Evolutionary conservation across 805 yeast species (phyloP).

Genomic region (Myxozyma kluyveri): DNA sequence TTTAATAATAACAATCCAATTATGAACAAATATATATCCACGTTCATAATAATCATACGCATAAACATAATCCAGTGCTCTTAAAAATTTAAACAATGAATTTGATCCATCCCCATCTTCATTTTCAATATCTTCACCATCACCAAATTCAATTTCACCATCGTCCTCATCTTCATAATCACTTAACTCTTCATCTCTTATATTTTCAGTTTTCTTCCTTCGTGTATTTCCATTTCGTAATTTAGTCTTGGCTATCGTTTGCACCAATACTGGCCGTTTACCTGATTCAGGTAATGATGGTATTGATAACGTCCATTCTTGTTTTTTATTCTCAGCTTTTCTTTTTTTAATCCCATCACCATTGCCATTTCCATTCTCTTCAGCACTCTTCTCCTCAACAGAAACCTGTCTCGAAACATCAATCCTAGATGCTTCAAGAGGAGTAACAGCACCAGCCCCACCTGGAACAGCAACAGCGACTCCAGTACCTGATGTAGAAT

Average conservation of each 20-base stretch:
- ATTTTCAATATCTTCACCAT: background rate
- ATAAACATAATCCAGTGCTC: constrained; percentile 26
- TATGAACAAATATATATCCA: constrained; percentile 21
- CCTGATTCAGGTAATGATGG: constrained; percentile 44
- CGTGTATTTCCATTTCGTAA: background rate
- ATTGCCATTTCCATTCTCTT: background rate
- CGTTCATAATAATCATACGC: constrained; percentile 23
- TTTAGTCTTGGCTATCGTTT: constrained; percentile 10
- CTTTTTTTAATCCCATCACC: background rate
- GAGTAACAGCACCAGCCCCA: constrained; percentile 11
- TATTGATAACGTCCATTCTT: constrained; percentile 36
- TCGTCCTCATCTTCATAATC: background rate
- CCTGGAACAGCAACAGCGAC: constrained; percentile 2
- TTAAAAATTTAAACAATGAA: constrained; percentile 13
- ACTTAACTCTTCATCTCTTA: background rate
- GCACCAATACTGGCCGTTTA: constrained; percentile 31
- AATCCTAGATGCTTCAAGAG: constrained; percentile 25
- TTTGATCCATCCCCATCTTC: constrained; percentile 6
- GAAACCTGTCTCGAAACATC: constrained; percentile 14
- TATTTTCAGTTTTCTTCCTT: background rate
- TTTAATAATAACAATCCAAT: constrained; percentile 15
- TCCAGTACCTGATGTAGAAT: constrained; percentile 3
- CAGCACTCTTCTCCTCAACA: background rate
- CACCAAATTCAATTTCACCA: background rate
- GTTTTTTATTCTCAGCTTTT: background rate